Evolutionary conservation across 140 eudicot species (phyloP), one percentile per base, ranked within the genome.

Genomic region (Erigeron philadelphicus): DNA sequence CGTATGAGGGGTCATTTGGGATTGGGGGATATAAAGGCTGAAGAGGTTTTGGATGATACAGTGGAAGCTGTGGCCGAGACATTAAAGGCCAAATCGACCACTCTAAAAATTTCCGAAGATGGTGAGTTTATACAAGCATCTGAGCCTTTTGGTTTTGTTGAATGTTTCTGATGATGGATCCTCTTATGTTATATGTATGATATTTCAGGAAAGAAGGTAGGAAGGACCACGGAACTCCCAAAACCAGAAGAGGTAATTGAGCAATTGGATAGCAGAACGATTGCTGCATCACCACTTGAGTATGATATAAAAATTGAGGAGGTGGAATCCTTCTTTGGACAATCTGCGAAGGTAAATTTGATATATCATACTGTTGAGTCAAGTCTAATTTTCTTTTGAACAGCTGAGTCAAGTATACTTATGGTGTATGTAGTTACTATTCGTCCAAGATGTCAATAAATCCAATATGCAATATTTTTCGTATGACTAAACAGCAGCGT

Each of bases 271-370:
- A 81, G 71, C 25, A 83, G 90, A 67, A 93, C 98, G 48, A 62
- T 93, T 54, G 90, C 98, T 66, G 98, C 93, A 48, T 93, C 95
- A 6, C 96, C 96, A 1, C 43, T 93, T 16, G 82, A 79, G 75
- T 93, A 86, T 75, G 88, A 86, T 76, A 81, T 82, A 61, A 89
- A 82, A 82, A 88, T 81, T 76, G 98, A 93, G 75, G 96, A 86
- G 43, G 95, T 93, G 18, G 98, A 89, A 57, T 75, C 95, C 18
- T 93, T 84, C 71, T 93, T 93, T 72, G 67, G 69, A 52, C 85
- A 89, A 63, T 40, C 67, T 78, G 86, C 87, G 49, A 88, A 88
- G 96, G 96, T 90, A 60, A 15, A 44, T 10, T 66, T 49, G 3
- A 62, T 11, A 41, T 66, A 8, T 54, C 21, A 1, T 47, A 47